Percentiles rank a stretch among this genome's conserved stretches.
phyloP scores from a whole-genome alignment of 345 rosid species.

The Odontarrhena argentea region DNA sequence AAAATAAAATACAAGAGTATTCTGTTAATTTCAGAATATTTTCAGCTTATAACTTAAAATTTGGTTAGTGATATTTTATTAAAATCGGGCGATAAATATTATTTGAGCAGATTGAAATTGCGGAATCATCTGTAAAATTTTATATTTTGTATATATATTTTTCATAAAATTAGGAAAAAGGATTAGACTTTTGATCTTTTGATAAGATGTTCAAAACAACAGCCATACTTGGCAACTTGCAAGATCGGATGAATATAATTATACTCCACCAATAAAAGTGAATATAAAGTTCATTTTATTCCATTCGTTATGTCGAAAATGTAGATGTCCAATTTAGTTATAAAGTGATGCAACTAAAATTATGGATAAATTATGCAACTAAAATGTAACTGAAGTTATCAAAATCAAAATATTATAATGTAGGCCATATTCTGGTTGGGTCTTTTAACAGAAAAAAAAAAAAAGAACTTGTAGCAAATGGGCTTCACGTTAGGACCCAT shows the following conservation, averaged over 20 bases:
- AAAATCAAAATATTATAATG: too few species aligned
- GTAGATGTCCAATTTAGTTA: neutral
- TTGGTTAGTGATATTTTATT: too few species aligned
- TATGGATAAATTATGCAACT: slow-evolving; percentile 7
- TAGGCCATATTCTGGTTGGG: too few species aligned
- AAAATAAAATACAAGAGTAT: too few species aligned
- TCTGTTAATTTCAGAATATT: too few species aligned
- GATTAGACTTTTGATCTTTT: slow-evolving; percentile 22
- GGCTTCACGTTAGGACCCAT: slow-evolving; percentile 12
- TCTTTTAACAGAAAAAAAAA: neutral
- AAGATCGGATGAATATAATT: slow-evolving; percentile 9
- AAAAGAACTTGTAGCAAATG: neutral
- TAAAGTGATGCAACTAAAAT: slow-evolving; percentile 20
- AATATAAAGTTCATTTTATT: slow-evolving; percentile 20
- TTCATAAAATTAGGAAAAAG: neutral
- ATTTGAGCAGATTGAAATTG: too few species aligned
- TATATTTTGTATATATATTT: neutral
- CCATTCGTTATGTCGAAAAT: slow-evolving; percentile 28
- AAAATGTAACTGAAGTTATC: too few species aligned
- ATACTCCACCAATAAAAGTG: slow-evolving; percentile 30
- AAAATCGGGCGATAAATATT: too few species aligned
- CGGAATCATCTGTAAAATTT: too few species aligned
- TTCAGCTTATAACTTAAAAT: too few species aligned
- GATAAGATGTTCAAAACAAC: slow-evolving; percentile 7
- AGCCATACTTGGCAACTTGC: slow-evolving; percentile 8